Percentiles rank a stretch among this genome's conserved stretches.
Evolutionary conservation across 2,329 filamentous ascomycete species (phyloP).

Genomic region (Ceratocystis eucalypticola): DNA sequence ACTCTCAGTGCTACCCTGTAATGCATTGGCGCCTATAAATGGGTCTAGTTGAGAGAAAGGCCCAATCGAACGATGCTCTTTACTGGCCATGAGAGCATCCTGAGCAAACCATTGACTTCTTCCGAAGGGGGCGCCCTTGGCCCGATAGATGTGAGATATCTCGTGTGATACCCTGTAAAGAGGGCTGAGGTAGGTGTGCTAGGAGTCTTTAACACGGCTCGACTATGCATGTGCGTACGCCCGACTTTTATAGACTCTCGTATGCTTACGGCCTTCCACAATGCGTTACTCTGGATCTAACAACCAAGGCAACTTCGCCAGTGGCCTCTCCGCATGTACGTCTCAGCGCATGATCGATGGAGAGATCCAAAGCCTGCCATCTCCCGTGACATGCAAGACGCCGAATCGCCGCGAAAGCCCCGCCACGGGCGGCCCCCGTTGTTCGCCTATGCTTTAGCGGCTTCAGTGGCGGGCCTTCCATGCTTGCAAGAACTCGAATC

Average conservation of each 20-base stretch:
- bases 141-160: background rate
- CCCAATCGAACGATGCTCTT: background rate
- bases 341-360: background rate
- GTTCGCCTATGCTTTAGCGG: background rate
- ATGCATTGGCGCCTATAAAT: background rate
- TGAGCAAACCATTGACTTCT: no score
- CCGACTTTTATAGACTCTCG: background rate
- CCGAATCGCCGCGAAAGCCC: background rate
- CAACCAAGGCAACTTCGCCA: no score
- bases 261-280: background rate
- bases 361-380: background rate
- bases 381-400: background rate
- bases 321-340: background rate
- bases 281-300: background rate
- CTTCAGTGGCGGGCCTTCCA: background rate
- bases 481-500: no score
- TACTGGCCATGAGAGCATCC: background rate
- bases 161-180: background rate
- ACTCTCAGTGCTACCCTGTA: background rate
- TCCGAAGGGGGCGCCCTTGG: background rate
- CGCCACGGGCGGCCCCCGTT: background rate
- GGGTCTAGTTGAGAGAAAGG: background rate
- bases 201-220: background rate
- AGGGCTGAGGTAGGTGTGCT: background rate
- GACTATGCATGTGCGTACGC: background rate